Conservation (phyloP, 2,329 filamentous ascomycete genomes). For the Bipolaris sorokiniana region DNA sequence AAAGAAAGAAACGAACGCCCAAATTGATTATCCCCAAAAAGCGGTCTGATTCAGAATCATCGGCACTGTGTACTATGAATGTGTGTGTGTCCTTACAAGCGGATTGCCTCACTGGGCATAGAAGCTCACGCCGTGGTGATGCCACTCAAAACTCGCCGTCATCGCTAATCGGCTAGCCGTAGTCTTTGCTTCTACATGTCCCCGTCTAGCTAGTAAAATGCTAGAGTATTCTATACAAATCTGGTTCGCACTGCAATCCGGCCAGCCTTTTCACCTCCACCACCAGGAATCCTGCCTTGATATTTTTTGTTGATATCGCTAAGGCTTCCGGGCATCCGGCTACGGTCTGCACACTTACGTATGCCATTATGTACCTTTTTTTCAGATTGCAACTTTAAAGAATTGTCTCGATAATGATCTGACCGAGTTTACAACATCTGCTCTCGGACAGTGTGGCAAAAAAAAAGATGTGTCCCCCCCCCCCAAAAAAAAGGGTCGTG, state of each 20-base stretch:
- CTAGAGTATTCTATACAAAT: background rate
- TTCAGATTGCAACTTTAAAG: background rate
- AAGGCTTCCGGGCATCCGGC: constrained; percentile 11
- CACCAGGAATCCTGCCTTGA: constrained; percentile 1
- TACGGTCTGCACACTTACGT: constrained; percentile 21
- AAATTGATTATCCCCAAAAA: constrained; percentile 14
- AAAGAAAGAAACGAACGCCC: background rate
- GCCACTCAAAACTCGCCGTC: constrained; percentile 27
- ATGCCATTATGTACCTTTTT: background rate
- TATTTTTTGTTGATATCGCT: constrained; percentile 23
- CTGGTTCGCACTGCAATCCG: constrained; percentile 5
- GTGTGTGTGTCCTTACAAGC: constrained; percentile 11
- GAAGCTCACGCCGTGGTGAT: constrained; percentile 37
- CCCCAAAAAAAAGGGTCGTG: background rate
- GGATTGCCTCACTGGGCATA: constrained; percentile 23
- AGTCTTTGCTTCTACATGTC: constrained; percentile 20
- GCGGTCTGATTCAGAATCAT: constrained; percentile 26
- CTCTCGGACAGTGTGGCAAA: constrained; percentile 16
- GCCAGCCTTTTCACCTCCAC: constrained; percentile 4
- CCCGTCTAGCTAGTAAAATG: constrained; percentile 12
- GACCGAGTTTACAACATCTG: background rate
- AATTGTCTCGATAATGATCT: background rate
- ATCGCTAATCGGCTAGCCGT: constrained; percentile 20
- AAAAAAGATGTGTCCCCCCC: background rate
- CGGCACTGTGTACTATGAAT: constrained; percentile 3